These are phyloP conservation scores for Xylariomycetidae sp. DNA, from an alignment of 2,329 filamentous ascomycete species.

Conservation along the genomic window DNA sequence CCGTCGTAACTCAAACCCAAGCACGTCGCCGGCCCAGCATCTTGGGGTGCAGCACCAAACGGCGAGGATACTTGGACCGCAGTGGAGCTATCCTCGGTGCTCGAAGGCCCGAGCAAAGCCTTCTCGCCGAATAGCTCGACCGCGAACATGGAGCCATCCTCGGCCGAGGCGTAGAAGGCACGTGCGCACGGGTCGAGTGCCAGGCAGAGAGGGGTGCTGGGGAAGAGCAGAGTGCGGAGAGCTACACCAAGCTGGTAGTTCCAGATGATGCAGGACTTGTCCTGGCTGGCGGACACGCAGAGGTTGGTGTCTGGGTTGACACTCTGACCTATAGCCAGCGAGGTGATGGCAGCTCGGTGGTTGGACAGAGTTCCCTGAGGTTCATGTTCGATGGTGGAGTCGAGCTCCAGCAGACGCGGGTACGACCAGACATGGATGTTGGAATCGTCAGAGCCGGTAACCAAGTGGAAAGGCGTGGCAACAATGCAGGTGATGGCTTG, in stretches of 20 bases:
- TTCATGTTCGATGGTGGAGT: constrained; percentile 51
- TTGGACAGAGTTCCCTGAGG: constrained; percentile 73
- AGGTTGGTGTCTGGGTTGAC: constrained; percentile 66
- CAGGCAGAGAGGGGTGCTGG: constrained; percentile 64
- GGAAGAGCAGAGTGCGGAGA: constrained; percentile 76
- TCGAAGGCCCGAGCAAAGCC: constrained; percentile 47
- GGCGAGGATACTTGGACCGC: constrained; percentile 50
- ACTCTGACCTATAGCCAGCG: constrained; percentile 57
- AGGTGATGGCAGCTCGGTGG: constrained; percentile 69
- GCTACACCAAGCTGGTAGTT: constrained; percentile 76
- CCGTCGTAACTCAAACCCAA: constrained; percentile 77
- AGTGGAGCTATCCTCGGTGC: constrained; percentile 48
- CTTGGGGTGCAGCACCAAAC: constrained; percentile 52
- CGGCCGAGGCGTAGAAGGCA: constrained; percentile 73
- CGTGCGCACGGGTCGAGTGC: constrained; percentile 77
- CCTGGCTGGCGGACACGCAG: constrained; percentile 74
- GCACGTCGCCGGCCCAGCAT: constrained; percentile 61
- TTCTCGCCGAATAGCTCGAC: constrained; percentile 63
- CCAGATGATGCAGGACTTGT: constrained; percentile 89
- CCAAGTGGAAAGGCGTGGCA: constrained; percentile 63
- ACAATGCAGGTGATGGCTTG: constrained; percentile 73
- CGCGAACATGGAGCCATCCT: constrained; percentile 73
- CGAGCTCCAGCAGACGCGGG: constrained; percentile 60
- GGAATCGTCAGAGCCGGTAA: constrained; percentile 78
- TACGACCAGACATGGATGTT: constrained; percentile 92